Evolutionary conservation across 441 rosid genomes (phyloP), one percentile per base, ranked within the genome.

Genomic region (Raphanus hybrid): DNA sequence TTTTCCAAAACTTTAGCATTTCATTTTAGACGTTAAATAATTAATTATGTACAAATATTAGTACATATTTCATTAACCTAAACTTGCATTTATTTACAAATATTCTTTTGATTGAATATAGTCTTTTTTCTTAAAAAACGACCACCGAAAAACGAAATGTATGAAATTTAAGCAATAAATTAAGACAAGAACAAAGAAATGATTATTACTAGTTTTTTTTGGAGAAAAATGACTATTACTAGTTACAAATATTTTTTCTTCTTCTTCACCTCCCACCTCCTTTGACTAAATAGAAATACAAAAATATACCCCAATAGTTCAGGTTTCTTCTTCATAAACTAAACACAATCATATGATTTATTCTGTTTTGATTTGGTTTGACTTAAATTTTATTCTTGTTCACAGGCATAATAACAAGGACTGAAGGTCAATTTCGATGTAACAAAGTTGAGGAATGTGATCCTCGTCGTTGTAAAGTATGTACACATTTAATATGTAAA

Each of bases 351-450:
- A 52, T 34, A 34, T 34, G 39, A 6, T 34, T 34, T 34, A 34
- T 5, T 52, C 18, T 14, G 55, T 7, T 52, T 52, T 52, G 57
- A 15, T 50, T 50, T 50, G 20, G 20, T 52, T 52, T 52, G 20
- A 52, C 55, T 50, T 14, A 14, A 14, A 14, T 50, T n/a, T n/a
- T 11, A 11, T 11, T 11, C 18, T 50, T 50, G 16, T 50, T n/a
- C 20, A 52, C 20, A 52, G 57, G 57, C 57, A 52, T 52, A 20
- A 52, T 52, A 52, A 52, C 15, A 20, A 52, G 20, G 57, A 15
- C 9, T 14, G 57, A 52, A 75, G 41, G 79, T 29, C 52, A 59
- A 0, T 43, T 43, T 61, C 43, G 2, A 61, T 75, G 79, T 50
- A 3, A 14, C 2, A 48, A 6, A n/a, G 55, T 0, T 14, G 15